These are phyloP conservation scores for Globisporangium mamillatum DNA, from an alignment of 352 stramenopile genomes.

Conservation along the genomic window DNA sequence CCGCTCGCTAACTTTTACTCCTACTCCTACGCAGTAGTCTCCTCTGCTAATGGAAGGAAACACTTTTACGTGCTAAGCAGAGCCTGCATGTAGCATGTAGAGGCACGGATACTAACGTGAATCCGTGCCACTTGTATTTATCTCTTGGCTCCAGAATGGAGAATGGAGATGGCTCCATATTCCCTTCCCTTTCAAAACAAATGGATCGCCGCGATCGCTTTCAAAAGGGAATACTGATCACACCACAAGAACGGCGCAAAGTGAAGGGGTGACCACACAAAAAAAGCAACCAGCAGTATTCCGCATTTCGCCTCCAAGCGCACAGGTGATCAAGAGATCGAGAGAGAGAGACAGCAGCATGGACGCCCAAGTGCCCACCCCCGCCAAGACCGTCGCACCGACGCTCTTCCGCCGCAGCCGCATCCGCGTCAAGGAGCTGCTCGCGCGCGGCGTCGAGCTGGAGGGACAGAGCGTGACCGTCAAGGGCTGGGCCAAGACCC, in stretches of 20 bases:
- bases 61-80: too few species aligned
- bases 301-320: conserved; percentile 4
- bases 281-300: not conserved
- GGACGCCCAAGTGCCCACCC: conserved; percentile 47
- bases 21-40: too few species aligned
- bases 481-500: conserved; percentile 93
- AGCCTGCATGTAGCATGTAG: too few species aligned
- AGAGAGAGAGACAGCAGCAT: conserved; percentile 18
- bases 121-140: too few species aligned
- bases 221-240: not conserved
- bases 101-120: too few species aligned
- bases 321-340: not conserved
- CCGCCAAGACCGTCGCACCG: conserved; percentile 37
- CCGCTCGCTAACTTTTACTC: too few species aligned
- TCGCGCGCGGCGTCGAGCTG: conserved; percentile 50
- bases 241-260: not conserved
- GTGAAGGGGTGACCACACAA: not conserved
- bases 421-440: conserved; percentile 82
- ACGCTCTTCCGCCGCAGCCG: conserved; percentile 83
- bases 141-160: not conserved
- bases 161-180: not conserved
- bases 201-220: not conserved
- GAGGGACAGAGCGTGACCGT: conserved; percentile 89
- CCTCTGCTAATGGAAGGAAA: too few species aligned
- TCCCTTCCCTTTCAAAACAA: not conserved